Percentiles rank a stretch among this genome's conserved stretches.
These are phyloP conservation scores for Trichophaea hybrida DNA, from an alignment of 2,329 filamentous ascomycete genomes.

Conservation along the genomic window DNA sequence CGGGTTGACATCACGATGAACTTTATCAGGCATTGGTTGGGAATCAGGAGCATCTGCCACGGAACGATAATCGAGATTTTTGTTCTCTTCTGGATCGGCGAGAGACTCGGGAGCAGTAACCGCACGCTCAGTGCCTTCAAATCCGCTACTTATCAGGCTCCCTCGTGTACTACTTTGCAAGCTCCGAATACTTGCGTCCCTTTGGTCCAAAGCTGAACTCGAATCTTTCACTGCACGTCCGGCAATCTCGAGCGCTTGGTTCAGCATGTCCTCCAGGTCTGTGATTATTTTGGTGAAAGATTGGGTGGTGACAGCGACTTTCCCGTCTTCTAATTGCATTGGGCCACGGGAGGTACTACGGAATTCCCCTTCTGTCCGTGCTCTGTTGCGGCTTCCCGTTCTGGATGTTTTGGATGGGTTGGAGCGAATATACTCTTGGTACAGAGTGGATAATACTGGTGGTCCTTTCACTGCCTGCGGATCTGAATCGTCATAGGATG, in stretches of 20 bases:
- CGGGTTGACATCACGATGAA: background rate
- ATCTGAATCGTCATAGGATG: background rate
- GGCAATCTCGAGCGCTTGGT: conserved; percentile 36
- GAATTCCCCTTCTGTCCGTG: background rate
- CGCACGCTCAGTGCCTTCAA: conserved; percentile 19
- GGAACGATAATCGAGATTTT: conserved; percentile 3
- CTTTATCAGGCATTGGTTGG: background rate
- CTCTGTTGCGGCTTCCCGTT: background rate
- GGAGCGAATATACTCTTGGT: background rate
- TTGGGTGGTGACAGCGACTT: conserved; percentile 3
- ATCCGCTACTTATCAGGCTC: background rate
- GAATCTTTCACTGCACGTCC: conserved; percentile 32
- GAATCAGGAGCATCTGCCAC: background rate
- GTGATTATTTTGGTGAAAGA: conserved; percentile 32
- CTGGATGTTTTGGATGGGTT: background rate
- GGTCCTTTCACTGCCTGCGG: background rate
- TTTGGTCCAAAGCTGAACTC: conserved; percentile 13
- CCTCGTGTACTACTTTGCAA: background rate
- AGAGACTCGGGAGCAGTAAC: conserved; percentile 15
- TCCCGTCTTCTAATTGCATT: background rate
- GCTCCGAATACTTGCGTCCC: conserved; percentile 15
- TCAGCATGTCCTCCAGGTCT: conserved; percentile 37
- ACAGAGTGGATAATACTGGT: background rate
- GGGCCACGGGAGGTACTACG: background rate
- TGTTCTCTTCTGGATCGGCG: conserved; percentile 11